phyloP scores from a whole-genome alignment of 176 grass and related monocot species.

The Rhynchospora pubera region DNA sequence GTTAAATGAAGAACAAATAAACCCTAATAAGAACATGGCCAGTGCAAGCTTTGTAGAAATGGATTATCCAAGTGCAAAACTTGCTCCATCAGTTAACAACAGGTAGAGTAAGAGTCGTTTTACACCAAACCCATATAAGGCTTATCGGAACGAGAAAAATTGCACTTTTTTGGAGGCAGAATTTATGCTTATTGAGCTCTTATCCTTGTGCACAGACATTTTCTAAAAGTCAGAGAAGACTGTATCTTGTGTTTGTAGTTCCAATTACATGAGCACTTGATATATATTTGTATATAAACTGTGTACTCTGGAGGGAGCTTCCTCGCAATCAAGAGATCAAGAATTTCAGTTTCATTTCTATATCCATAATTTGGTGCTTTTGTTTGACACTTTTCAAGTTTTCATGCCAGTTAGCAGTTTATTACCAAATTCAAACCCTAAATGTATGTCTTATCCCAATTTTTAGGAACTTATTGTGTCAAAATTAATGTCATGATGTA shows the following conservation, averaged over 20 bases:
- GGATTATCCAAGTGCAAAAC: conserved; percentile 24
- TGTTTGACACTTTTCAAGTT: neutral
- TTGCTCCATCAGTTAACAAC: conserved; percentile 22
- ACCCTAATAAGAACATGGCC: conserved; percentile 1
- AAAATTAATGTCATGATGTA: neutral
- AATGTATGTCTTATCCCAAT: neutral
- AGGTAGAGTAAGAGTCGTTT: conserved; percentile 14
- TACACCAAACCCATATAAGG: neutral
- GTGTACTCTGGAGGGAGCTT: neutral
- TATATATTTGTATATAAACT: neutral
- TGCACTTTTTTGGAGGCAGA: neutral
- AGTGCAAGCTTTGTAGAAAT: neutral
- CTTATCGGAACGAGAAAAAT: neutral
- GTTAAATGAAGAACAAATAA: conserved; percentile 15
- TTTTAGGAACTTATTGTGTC: neutral
- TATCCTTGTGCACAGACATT: neutral
- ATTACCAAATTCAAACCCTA: neutral
- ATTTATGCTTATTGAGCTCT: neutral
- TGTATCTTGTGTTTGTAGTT: neutral
- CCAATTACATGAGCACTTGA: neutral
- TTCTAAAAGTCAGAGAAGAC: neutral
- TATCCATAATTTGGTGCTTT: neutral
- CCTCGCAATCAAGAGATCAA: neutral
- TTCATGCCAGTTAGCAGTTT: neutral
- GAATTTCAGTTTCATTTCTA: neutral